Evolutionary conservation across 192 early-diverging fungal genomes (phyloP), one percentile per base, ranked within the genome.

Genomic region (Backusella sp.): DNA sequence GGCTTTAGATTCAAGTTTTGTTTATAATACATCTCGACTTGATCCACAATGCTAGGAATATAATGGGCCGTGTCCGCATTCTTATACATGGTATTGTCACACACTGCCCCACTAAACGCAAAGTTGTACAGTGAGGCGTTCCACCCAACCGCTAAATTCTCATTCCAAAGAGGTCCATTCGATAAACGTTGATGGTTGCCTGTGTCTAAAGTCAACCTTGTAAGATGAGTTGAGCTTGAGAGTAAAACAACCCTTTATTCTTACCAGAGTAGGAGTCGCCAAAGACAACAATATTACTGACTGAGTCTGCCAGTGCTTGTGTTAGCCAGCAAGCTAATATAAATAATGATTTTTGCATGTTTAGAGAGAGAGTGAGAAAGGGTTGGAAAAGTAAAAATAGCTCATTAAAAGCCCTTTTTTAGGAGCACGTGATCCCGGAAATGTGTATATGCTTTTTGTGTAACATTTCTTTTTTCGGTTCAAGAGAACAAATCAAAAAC

Each of bases 211-310:
- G 32, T 32, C 32, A 32, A 32, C 32, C 32, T 32, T 32, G 32
- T 32, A 32, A 32, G 32, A 21, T 19, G 15, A 34, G 36, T 4
- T 71, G 8, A 11, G 26, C 15, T 34, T 39, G 44, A 26, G 14
- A 3, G 32, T 39, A 44, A 7, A n/a, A 23, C 56, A n/a, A 32
- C 32, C 17, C 36, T 49, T 12, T 3, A 56, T 42, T 34, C 28
- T 59, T 78, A 78, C 80, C 81, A 41, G 82, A 77, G 53, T 80
- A 80, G 6, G 78, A 79, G 66, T 83, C 82, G 36, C 82, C 82
- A 77, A 83, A 79, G 15, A 83, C 76, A 26, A 83, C 82, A n/a
- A 83, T 34, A 72, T 79, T 77, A 7, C 79, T 83, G 11, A 78
- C 32, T 28, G 26, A 14, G 9, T 68, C 70, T 30, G 56, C 19